phyloP scores from a whole-genome alignment of 371 early-diverging fungal genomes.

The Blyttiomyces sp. region DNA sequence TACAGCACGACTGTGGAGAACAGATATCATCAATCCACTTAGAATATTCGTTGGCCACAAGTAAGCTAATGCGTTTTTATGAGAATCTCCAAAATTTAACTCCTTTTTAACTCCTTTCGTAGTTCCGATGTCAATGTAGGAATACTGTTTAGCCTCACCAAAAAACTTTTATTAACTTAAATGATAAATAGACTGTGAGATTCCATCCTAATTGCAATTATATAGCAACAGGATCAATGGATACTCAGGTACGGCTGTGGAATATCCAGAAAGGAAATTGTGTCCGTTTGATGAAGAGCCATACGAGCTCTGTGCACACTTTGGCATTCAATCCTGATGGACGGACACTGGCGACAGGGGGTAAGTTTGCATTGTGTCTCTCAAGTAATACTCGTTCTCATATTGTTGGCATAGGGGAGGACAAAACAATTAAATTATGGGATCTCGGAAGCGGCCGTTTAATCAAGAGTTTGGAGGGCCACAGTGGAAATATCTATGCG shows the following conservation, averaged over 20 bases:
- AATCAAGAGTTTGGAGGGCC: constrained; percentile 80
- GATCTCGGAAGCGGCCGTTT: constrained; percentile 89
- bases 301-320: constrained; percentile 78
- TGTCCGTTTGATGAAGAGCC: constrained; percentile 93
- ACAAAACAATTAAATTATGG: constrained; percentile 90
- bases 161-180: background rate
- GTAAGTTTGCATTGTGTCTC: constrained; percentile 32
- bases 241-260: constrained; percentile 95
- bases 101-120: background rate
- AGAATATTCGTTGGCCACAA: constrained; percentile 97
- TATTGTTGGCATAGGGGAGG: constrained; percentile 58
- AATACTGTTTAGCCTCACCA: background rate
- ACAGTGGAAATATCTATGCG: constrained; percentile 82
- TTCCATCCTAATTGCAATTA: constrained; percentile 99
- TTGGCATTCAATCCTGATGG: constrained; percentile 96
- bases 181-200: constrained; percentile 57
- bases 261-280: constrained; percentile 91
- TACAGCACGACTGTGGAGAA: constrained; percentile 95
- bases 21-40: constrained; percentile 92
- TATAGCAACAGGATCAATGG: constrained; percentile 92
- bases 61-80: constrained; percentile 75
- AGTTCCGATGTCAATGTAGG: background rate
- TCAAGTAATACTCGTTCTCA: background rate
- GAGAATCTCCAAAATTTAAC: no score
- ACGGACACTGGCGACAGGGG: constrained; percentile 86